Conservation (phyloP, 305 asterid species). For the Plantago coronopus region DNA sequence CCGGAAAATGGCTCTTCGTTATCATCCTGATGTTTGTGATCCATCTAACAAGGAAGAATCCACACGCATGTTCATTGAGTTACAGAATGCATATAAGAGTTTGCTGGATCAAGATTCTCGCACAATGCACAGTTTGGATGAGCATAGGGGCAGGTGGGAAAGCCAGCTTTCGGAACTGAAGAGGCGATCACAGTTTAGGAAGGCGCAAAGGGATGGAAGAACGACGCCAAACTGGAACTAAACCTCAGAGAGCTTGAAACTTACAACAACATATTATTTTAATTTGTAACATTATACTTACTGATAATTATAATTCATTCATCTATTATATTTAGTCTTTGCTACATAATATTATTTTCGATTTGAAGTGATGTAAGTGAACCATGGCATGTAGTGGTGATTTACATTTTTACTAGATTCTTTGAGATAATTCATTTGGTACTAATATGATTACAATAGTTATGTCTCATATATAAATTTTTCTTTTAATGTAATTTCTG, state of each 20-base stretch:
- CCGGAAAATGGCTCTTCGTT: slow-evolving; percentile 38
- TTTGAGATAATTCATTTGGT: too few species aligned
- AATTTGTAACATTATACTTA: too few species aligned
- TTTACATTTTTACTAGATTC: too few species aligned
- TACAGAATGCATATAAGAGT: slow-evolving; percentile 28
- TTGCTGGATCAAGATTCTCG: slow-evolving; percentile 22
- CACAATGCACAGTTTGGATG: slow-evolving; percentile 2
- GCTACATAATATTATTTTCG: not conserved
- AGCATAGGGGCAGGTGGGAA: slow-evolving; percentile 24
- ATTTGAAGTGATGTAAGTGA: too few species aligned
- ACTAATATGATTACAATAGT: too few species aligned
- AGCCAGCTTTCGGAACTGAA: slow-evolving; percentile 29
- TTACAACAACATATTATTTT: too few species aligned
- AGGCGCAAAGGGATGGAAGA: slow-evolving; percentile 22
- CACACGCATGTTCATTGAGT: slow-evolving; percentile 28
- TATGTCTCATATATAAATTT: too few species aligned
- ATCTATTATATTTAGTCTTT: too few species aligned
- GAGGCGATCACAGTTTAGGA: slow-evolving; percentile 18
- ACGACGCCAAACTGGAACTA: slow-evolving; percentile 15
- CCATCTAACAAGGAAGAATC: slow-evolving; percentile 30
- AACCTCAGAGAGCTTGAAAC: too few species aligned
- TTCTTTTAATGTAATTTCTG: too few species aligned
- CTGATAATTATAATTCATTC: too few species aligned
- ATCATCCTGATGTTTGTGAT: slow-evolving; percentile 42
- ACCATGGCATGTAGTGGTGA: too few species aligned